Conservation (phyloP, 768 basidiomycete species). For the Trametes cingulata region DNA sequence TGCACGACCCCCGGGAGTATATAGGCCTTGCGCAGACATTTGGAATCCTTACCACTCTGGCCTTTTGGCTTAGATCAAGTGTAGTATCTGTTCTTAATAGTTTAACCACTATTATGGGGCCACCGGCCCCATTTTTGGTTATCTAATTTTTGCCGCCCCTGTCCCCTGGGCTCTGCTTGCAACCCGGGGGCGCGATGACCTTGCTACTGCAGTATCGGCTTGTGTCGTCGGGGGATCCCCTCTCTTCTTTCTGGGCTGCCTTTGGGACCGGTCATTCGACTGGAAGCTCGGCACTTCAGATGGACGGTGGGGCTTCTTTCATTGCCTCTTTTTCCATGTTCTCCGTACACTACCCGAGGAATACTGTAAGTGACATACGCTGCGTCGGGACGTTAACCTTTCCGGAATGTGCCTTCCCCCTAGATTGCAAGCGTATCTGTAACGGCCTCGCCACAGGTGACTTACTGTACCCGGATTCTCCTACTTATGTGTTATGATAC, state of each 20-base stretch:
- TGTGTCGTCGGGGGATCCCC: slow-evolving; percentile 35
- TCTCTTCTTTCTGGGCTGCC: slow-evolving; percentile 6
- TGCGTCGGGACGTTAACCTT: too few species aligned
- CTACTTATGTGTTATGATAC: too few species aligned
- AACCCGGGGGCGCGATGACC: slow-evolving; percentile 34
- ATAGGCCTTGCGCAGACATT: slow-evolving; percentile 1
- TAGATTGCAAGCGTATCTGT: too few species aligned
- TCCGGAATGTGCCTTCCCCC: too few species aligned
- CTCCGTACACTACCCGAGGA: too few species aligned
- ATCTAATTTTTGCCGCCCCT: slow-evolving; percentile 37
- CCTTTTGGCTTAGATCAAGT: slow-evolving; percentile 78
- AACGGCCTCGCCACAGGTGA: too few species aligned
- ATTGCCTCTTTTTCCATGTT: not conserved
- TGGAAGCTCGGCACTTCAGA: slow-evolving; percentile 11
- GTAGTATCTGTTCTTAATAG: slow-evolving; percentile 77
- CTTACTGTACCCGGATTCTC: too few species aligned
- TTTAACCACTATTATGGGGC: slow-evolving; percentile 42
- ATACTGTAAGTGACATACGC: too few species aligned
- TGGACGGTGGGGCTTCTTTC: not conserved
- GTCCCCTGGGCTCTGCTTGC: slow-evolving; percentile 34
- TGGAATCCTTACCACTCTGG: slow-evolving; percentile 47
- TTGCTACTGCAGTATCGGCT: slow-evolving; percentile 34
- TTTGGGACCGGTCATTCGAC: slow-evolving; percentile 13
- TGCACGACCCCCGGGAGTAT: slow-evolving; percentile 8
- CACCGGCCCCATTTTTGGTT: slow-evolving; percentile 39